phyloP scores from a whole-genome alignment of 164 flowering plant genomes.

The Aristolochia fimbriata region DNA sequence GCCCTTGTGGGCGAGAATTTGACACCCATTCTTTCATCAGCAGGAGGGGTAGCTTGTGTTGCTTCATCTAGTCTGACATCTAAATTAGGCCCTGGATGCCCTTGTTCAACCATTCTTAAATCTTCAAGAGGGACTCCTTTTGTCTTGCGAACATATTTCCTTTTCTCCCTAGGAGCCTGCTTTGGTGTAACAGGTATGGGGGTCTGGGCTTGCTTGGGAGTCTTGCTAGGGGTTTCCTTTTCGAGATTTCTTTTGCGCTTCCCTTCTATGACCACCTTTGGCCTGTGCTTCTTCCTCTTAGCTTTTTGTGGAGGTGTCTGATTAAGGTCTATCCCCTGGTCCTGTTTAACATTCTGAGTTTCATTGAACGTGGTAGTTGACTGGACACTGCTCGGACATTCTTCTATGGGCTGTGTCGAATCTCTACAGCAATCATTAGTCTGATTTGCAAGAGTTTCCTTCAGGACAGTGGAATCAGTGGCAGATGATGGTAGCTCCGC shows the following conservation, averaged over 20 bases:
- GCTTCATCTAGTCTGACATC: too few relatives aligned
- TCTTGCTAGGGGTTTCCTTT: background rate
- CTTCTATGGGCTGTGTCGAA: conserved; percentile 8
- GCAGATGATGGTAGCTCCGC: too few relatives aligned
- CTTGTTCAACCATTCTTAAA: background rate
- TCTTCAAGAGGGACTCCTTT: conserved; percentile 9
- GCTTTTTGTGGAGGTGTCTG: conserved; percentile 55
- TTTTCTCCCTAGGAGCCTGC: conserved; percentile 10
- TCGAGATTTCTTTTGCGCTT: conserved; percentile 24
- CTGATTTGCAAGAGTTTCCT: too few relatives aligned
- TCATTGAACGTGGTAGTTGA: conserved; percentile 17
- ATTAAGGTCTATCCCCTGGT: conserved; percentile 29
- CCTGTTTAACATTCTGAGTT: conserved; percentile 12
- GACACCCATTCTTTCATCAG: conserved; percentile 1
- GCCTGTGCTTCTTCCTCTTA: conserved; percentile 46
- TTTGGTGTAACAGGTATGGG: background rate
- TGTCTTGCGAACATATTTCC: conserved; percentile 13
- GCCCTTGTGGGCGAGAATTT: background rate
- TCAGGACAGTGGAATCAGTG: too few relatives aligned
- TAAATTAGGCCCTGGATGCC: background rate
- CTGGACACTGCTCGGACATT: conserved; percentile 6
- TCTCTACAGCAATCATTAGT: background rate
- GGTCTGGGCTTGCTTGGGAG: conserved; percentile 17
- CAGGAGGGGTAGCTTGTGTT: conserved; percentile 2
- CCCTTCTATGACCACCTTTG: conserved; percentile 67